A percentile compares a stretch with the other conserved stretches of the same genome.
These are phyloP conservation scores for Ceratobasidium papillatum DNA, from an alignment of 1,284 basidiomycete genomes.

Conservation along the genomic window DNA sequence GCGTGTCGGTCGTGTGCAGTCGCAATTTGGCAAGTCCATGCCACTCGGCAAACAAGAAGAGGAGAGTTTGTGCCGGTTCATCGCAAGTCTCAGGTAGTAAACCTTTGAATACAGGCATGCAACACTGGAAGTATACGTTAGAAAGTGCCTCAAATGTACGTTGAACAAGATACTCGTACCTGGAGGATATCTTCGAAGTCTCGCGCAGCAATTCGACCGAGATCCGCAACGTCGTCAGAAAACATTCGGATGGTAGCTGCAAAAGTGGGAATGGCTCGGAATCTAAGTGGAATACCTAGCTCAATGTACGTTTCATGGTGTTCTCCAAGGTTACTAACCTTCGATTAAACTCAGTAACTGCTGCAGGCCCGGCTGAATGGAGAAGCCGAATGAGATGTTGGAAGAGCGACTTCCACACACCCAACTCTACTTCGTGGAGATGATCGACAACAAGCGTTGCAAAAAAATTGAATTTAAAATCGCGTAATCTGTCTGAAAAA, in stretches of 20 bases:
- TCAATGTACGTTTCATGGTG: neutral
- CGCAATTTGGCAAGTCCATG: conserved; percentile 51
- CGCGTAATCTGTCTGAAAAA: conserved; percentile 37
- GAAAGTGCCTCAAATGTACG: neutral
- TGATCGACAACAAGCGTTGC: conserved; percentile 42
- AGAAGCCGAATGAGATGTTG: conserved; percentile 49
- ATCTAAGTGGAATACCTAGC: neutral
- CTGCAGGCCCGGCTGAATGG: conserved; percentile 36
- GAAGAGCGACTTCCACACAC: conserved; percentile 48
- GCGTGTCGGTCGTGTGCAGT: conserved; percentile 49
- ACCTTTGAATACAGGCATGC: conserved; percentile 50
- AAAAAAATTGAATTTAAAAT: conserved; percentile 43
- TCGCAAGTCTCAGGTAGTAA: conserved; percentile 48
- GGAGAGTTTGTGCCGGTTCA: conserved; percentile 44
- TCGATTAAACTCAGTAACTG: conserved; percentile 36
- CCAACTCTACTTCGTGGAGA: conserved; percentile 45
- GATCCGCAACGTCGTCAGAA: conserved; percentile 18
- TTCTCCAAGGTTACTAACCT: conserved; percentile 42
- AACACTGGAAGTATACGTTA: conserved; percentile 45
- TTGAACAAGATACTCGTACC: conserved; percentile 43
- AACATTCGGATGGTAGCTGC: conserved; percentile 31
- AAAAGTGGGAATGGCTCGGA: neutral
- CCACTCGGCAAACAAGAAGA: conserved; percentile 48
- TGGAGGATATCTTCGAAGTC: conserved; percentile 49
- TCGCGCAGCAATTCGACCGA: conserved; percentile 33